A percentile compares a stretch with the other conserved stretches of the same genome.
phyloP scores from a whole-genome alignment of 2,329 filamentous ascomycete species.

The Penicillium sp. region DNA sequence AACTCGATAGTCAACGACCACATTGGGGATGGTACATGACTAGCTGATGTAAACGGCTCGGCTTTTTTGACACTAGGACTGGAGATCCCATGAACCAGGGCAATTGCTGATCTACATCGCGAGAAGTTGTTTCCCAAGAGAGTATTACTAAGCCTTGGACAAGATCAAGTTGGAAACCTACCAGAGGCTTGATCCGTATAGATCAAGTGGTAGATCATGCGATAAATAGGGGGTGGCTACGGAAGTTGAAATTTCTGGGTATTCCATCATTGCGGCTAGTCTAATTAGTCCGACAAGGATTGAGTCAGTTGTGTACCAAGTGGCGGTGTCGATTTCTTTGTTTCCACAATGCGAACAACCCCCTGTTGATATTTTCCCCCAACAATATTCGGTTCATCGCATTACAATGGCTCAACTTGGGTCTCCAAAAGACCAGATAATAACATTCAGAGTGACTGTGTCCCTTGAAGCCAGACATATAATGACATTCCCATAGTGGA shows the following conservation, averaged over 20 bases:
- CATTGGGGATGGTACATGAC: background rate
- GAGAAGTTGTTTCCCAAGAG: background rate
- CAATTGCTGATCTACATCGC: background rate
- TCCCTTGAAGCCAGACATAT: background rate
- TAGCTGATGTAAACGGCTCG: background rate
- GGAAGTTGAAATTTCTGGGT: background rate
- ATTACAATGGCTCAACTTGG: background rate
- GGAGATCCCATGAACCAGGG: background rate
- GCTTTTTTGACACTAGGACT: background rate
- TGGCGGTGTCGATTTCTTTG: conserved; percentile 1
- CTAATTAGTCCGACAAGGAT: background rate
- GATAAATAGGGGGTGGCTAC: background rate
- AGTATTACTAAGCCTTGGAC: background rate
- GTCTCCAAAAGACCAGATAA: background rate
- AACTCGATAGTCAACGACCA: background rate
- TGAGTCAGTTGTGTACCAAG: background rate
- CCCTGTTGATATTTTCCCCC: background rate
- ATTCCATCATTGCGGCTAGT: background rate
- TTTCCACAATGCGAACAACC: background rate
- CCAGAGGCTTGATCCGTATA: background rate
- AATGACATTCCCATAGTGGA: background rate
- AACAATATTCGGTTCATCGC: background rate
- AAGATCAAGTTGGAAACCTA: background rate
- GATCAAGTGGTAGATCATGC: background rate
- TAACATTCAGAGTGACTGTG: background rate